These are phyloP conservation scores for Trichoderma hamatum DNA, from an alignment of 2,329 filamentous ascomycete genomes.

Conservation along the genomic window DNA sequence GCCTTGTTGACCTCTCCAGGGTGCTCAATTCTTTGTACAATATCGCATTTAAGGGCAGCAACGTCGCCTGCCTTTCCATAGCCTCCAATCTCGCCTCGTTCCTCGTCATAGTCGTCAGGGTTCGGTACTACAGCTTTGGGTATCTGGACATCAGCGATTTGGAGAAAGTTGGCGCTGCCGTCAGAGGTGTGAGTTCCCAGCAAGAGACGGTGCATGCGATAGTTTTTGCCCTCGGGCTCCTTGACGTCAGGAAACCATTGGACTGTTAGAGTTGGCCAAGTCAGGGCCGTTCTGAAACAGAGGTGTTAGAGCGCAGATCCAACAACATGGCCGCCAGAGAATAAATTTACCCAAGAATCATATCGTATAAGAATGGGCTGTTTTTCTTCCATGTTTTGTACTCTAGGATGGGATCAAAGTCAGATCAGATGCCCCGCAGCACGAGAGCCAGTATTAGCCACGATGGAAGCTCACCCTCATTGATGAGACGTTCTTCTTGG, in stretches of 20 bases:
- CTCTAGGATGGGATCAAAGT: conserved; percentile 57
- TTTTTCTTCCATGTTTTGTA: conserved; percentile 99
- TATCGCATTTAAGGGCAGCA: conserved; percentile 79
- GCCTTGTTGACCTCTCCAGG: conserved; percentile 98
- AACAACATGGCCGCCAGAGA: neutral
- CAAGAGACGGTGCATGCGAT: conserved; percentile 83
- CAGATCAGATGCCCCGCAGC: conserved; percentile 17
- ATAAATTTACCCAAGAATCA: conserved; percentile 74
- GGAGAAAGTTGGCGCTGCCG: conserved; percentile 83
- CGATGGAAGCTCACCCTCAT: conserved; percentile 66
- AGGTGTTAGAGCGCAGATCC: conserved; percentile 9
- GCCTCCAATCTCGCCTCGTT: conserved; percentile 89
- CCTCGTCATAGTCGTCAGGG: conserved; percentile 84
- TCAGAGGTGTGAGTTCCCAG: conserved; percentile 94
- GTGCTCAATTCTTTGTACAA: conserved; percentile 95
- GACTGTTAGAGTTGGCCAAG: conserved; percentile 95
- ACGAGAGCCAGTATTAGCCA: neutral
- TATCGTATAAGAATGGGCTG: conserved; percentile 95
- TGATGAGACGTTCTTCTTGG: conserved; percentile 84
- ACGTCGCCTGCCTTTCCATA: conserved; percentile 77
- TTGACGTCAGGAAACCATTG: conserved; percentile 98
- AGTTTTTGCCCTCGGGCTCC: conserved; percentile 82
- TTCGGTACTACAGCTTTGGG: conserved; percentile 77
- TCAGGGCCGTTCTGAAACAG: conserved; percentile 73
- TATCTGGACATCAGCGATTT: conserved; percentile 92